Base-by-base conservation (phyloP, 208 protist species). In the Phytomonas francai region DNA sequence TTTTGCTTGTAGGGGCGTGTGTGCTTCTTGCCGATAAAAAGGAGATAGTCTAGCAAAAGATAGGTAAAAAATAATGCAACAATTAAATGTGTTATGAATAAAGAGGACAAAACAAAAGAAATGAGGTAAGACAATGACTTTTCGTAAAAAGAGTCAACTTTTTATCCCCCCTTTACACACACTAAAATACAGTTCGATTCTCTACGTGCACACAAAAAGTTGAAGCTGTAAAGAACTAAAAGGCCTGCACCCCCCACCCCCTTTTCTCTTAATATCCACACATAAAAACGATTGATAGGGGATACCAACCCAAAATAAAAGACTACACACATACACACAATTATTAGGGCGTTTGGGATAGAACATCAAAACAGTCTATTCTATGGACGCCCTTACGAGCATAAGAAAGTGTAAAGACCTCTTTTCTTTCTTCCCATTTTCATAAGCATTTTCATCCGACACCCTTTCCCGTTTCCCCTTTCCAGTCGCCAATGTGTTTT, bases 51-150 rank as follows among this genome's bases (percentile, higher is more conserved):
- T 34, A 51, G 63, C 16, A 45, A 51, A 56, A 30, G 59, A 60
- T 7, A 59, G 51, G 22, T 3, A 54, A 22, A 19, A 11, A 63
- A 51, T 1, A 63, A 32, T 0, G 31, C 32, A 63, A 61, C 31
- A 58, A 29, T 54, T 30, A 28, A 61, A 69, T 30, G 29, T 3
- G 12, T 58, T 12, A 8, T 29, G 32, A 14, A 39, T 25, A 25
- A 65, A 39, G 42, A 51, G 33, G 30, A 25, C 58, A 74, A 65
- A 36, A 22, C 36, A 70, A 27, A 62, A 56, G 49, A 75, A 61
- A 65, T n/a, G 45, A 70, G 22, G 29, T 4, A 49, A 12, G 30
- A 63, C 16, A 29, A 36, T n/a, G 19, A 31, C 4, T 42, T 42
- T n/a, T 14, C 28, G n/a, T 39, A 45, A 59, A 70, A 22, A 68